Evolutionary conservation across 768 basidiomycete species (phyloP).

Genomic region (Rickenella mellea): DNA sequence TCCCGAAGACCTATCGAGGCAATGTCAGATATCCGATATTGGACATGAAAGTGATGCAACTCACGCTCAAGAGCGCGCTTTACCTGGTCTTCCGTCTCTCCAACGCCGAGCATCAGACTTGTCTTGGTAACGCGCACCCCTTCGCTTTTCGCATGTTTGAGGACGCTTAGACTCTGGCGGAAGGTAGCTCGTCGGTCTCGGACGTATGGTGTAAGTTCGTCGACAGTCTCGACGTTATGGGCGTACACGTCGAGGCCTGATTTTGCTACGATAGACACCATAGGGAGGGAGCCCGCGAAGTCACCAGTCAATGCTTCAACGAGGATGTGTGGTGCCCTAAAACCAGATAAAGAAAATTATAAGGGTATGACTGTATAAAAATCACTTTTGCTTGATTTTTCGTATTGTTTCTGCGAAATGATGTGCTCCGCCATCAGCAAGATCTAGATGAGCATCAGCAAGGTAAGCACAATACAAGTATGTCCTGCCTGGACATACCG

Average conservation of each 20-base stretch:
- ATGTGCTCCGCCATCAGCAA: constrained; percentile 82
- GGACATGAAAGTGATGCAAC: constrained; percentile 11
- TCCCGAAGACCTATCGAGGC: constrained; percentile 66
- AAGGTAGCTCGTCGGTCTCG: constrained; percentile 92
- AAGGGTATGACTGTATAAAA: neutral
- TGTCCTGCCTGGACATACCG: constrained; percentile 42
- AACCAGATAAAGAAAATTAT: neutral
- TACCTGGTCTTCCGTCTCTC: constrained; percentile 80
- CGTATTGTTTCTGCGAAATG: constrained; percentile 95
- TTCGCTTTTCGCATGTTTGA: constrained; percentile 74
- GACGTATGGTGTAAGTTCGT: constrained; percentile 87
- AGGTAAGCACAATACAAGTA: too few species aligned
- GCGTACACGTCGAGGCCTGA: constrained; percentile 97
- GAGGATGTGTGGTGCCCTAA: constrained; percentile 86
- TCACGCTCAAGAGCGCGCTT: constrained; percentile 74
- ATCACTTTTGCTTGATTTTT: constrained; percentile 92
- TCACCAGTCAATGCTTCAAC: constrained; percentile 96
- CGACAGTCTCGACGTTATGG: constrained; percentile 96
- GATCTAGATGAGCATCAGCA: constrained; percentile 45
- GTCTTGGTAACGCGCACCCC: constrained; percentile 92
- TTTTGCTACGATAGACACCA: constrained; percentile 75
- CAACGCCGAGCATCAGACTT: constrained; percentile 97
- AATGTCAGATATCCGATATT: constrained; percentile 4
- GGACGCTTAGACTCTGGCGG: constrained; percentile 71
- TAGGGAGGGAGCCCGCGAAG: constrained; percentile 70